phyloP scores from a whole-genome alignment of 2,329 filamentous ascomycete species.

The Exophiala xenobiotica region DNA sequence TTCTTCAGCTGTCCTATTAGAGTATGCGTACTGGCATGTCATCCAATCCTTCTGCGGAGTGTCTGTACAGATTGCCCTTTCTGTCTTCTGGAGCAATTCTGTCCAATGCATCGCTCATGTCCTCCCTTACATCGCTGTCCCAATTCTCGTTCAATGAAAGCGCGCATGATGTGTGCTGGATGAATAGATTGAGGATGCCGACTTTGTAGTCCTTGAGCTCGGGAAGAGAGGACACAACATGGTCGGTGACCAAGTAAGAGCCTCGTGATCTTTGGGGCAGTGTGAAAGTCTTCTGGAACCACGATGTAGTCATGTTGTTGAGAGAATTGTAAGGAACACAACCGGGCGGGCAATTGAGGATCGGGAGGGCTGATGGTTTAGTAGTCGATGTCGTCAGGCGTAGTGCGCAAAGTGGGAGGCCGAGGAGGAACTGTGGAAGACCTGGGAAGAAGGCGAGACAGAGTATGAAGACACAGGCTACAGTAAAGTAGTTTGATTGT shows the following conservation, averaged over 20 bases:
- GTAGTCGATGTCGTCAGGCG: neutral
- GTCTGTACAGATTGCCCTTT: slow-evolving; percentile 75
- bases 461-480: slow-evolving; percentile 22
- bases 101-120: slow-evolving; percentile 94
- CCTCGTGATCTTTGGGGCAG: slow-evolving; percentile 76
- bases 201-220: slow-evolving; percentile 82
- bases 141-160: slow-evolving; percentile 91
- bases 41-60: slow-evolving; percentile 82
- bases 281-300: slow-evolving; percentile 81
- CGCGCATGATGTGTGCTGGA: slow-evolving; percentile 93
- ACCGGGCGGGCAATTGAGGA: slow-evolving; percentile 15
- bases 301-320: slow-evolving; percentile 46
- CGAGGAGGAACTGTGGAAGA: slow-evolving; percentile 26
- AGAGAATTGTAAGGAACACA: slow-evolving; percentile 4
- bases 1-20: neutral
- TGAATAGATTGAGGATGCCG: slow-evolving; percentile 82
- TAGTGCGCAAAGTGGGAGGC: slow-evolving; percentile 19
- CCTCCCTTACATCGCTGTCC: slow-evolving; percentile 78
- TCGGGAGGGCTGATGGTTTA: neutral
- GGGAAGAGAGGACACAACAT: slow-evolving; percentile 68
- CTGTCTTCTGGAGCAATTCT: slow-evolving; percentile 81
- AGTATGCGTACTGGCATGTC: slow-evolving; percentile 76
- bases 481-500: slow-evolving; percentile 23
- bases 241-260: slow-evolving; percentile 84
- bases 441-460: slow-evolving; percentile 27